Base-by-base conservation (phyloP, 2,329 filamentous ascomycete genomes). In the Talaromyces sp. region DNA sequence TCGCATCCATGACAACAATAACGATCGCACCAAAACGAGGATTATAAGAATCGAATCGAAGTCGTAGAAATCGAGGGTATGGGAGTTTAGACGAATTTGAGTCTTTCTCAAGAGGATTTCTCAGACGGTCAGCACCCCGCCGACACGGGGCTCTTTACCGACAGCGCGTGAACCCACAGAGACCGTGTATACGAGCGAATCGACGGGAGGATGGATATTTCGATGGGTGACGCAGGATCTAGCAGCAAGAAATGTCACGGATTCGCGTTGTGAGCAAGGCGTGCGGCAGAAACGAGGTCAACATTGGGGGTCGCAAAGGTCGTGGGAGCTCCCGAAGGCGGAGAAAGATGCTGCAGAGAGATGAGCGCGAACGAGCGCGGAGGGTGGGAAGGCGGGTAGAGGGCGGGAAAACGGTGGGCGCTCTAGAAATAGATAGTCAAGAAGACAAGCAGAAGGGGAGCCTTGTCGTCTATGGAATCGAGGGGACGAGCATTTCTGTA, bases 1-100 rank as follows among this genome's bases (percentile, higher is more conserved):
- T 72, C 38, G 75, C 72, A 67, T 79, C 75, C 76, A 79, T 79
- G 46, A 62, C 58, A 38, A 62, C 57, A 35, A 59, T 17, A 43
- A 17, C 10, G 32, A 43, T 26, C 27, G 27, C 24, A 29, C 24
- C 24, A 27, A 12, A 21, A 24, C 19, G 21, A 46, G 3, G 26
- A 3, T n/a, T 17, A 14, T 52, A 52, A 2, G 7, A n/a, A 29
- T 17, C 1, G 19, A 52, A n/a, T 29, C 27, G 19, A 52, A 5
- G 10, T 11, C 24, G 26, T 2, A n/a, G 12, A 46, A 46, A 46
- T 24, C 43, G 10, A 38, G 35, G 9, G 35, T n/a, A 38, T 38
- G 14, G 17, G 35, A 38, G 6, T n/a, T n/a, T 38, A n/a, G 32
- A 19, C 21, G 43, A 46, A 24, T 24, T 46, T 12, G 19, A 46